These are phyloP conservation scores for Amaranthus palmeri DNA, from an alignment of 148 eudicot genomes.

Conservation along the genomic window DNA sequence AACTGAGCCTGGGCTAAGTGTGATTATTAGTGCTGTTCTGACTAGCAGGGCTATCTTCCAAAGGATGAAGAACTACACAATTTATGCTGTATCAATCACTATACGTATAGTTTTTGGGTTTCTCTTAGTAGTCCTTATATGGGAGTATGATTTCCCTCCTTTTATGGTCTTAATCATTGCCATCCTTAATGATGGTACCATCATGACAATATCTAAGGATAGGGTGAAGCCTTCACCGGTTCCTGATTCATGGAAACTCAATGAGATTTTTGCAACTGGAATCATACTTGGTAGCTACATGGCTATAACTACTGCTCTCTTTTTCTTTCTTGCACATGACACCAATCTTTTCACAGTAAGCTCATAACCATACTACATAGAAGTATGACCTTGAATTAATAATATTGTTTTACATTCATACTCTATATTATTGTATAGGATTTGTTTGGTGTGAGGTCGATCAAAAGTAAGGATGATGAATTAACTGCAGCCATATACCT, in stretches of 20 bases:
- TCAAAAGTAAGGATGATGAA: no score
- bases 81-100: conserved; percentile 90
- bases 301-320: conserved; percentile 60
- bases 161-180: conserved; percentile 92
- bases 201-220: conserved; percentile 94
- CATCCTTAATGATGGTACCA: conserved; percentile 84
- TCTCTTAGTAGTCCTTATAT: conserved; percentile 67
- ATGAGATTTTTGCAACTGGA: conserved; percentile 83
- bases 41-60: conserved; percentile 95
- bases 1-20: conserved; percentile 93
- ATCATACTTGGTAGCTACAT: conserved; percentile 75
- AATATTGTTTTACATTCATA: no score
- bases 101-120: conserved; percentile 88
- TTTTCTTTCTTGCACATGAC: conserved; percentile 69
- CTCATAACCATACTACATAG: background rate
- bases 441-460: no score
- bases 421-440: no score
- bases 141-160: conserved; percentile 88
- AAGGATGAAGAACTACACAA: conserved; percentile 97
- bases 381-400: no score
- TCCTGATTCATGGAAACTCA: conserved; percentile 94
- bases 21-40: conserved; percentile 75
- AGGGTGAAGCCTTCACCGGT: conserved; percentile 89
- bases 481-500: conserved; percentile 79
- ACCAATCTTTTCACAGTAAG: conserved; percentile 68